Conservation (phyloP, 768 basidiomycete species). For the Mrakia blollopis region DNA sequence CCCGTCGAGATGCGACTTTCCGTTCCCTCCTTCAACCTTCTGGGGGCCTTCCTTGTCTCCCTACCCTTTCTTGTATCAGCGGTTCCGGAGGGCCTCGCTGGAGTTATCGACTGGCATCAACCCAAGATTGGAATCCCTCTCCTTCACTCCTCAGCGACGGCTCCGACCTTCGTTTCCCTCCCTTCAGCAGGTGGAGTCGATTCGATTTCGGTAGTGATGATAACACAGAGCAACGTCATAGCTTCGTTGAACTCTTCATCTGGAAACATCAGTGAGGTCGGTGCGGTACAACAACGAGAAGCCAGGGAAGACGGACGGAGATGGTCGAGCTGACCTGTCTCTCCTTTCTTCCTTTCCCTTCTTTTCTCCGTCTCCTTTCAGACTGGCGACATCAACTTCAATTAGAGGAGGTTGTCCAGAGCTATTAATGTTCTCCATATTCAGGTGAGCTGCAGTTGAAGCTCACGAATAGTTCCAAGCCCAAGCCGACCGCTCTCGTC, state of each 20-base stretch:
- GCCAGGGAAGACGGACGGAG: too few relatives aligned
- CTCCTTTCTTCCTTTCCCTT: background rate
- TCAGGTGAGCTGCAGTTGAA: background rate
- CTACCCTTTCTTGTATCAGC: constrained; percentile 13
- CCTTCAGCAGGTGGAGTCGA: background rate
- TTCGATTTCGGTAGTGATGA: constrained; percentile 51
- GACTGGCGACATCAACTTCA: constrained; percentile 78
- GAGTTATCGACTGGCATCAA: constrained; percentile 77
- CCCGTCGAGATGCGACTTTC: background rate
- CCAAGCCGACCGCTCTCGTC: background rate
- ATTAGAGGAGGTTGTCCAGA: constrained; percentile 64
- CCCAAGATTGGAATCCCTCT: constrained; percentile 68
- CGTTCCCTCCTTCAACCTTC: background rate
- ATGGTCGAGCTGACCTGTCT: background rate
- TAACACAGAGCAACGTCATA: constrained; percentile 69
- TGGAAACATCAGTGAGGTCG: constrained; percentile 2
- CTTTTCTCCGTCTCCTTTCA: too few relatives aligned
- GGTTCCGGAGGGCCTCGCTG: constrained; percentile 41
- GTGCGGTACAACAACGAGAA: too few relatives aligned
- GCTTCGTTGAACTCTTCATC: constrained; percentile 52
- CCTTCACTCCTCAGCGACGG: constrained; percentile 45
- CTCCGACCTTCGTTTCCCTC: background rate
- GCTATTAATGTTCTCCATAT: constrained; percentile 49
- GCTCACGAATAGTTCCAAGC: background rate
- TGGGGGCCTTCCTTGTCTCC: background rate